Percentiles rank a stretch among this genome's conserved stretches.
phyloP scores from a whole-genome alignment of 2,329 filamentous ascomycete species.

The Eutypa lata region DNA sequence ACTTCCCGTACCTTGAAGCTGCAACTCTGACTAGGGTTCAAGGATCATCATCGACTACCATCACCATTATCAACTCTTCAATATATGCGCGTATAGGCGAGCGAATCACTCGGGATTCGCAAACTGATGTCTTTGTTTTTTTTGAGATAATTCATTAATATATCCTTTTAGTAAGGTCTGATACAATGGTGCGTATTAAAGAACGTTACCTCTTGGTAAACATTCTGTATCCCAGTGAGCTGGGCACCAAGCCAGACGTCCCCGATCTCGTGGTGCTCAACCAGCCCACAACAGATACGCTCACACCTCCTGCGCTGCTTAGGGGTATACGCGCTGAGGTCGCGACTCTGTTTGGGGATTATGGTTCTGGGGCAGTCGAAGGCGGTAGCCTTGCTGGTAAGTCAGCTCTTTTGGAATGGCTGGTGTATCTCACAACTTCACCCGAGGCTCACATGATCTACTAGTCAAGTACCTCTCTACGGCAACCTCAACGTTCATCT shows the following conservation, averaged over 20 bases:
- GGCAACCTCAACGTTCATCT: constrained; percentile 91
- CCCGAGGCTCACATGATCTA: constrained; percentile 15
- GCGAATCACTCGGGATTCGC: not conserved
- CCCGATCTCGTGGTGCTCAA: constrained; percentile 70
- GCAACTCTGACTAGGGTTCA: no score
- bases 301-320: constrained; percentile 64
- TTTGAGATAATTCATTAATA: not conserved
- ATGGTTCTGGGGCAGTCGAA: constrained; percentile 72
- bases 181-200: constrained; percentile 87
- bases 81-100: not conserved
- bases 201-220: constrained; percentile 94
- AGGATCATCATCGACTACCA: no score
- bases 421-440: no score
- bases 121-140: not conserved
- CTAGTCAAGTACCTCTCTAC: constrained; percentile 88
- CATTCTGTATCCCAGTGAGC: constrained; percentile 75
- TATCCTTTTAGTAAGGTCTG: not conserved
- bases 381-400: constrained; percentile 63
- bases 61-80: not conserved
- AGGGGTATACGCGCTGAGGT: constrained; percentile 70
- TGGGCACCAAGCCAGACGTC: constrained; percentile 35
- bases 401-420: constrained; percentile 8
- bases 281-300: constrained; percentile 69
- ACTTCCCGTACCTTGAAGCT: not conserved
- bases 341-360: constrained; percentile 78